Percentiles rank a stretch among this genome's conserved stretches.
Evolutionary conservation across 2,329 filamentous ascomycete genomes (phyloP).

Genomic region (Fusarium graminum): DNA sequence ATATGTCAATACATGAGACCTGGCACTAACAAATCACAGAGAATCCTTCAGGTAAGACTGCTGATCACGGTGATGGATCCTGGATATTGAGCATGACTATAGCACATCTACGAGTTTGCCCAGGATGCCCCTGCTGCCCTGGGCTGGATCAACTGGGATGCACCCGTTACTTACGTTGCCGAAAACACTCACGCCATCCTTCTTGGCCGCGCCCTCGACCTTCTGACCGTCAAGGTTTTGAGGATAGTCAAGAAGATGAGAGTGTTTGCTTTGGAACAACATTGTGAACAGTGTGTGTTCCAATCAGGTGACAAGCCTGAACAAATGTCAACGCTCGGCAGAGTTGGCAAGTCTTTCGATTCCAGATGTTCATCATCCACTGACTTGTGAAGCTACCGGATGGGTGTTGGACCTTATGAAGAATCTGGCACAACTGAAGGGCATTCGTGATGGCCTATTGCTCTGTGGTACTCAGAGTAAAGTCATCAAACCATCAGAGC

Average conservation of each 20-base stretch:
- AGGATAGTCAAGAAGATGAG: not conserved
- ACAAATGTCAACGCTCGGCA: conserved; percentile 2
- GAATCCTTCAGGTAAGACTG: not conserved
- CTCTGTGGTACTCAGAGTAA: not conserved
- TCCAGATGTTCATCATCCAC: accelerated
- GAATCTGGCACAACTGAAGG: not conserved
- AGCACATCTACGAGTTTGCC: not conserved
- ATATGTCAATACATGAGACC: not conserved
- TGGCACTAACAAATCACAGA: not conserved
- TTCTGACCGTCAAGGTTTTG: conserved; percentile 1
- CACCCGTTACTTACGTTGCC: not conserved
- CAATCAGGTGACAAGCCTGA: not conserved
- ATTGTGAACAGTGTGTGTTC: not conserved
- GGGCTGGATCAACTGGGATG: conserved; percentile 1
- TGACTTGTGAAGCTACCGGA: not conserved
- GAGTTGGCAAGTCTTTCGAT: not conserved
- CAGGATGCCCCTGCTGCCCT: not conserved
- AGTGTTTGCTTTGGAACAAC: not conserved
- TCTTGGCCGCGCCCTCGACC: not conserved
- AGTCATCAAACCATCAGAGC: not conserved
- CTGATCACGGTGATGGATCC: too few species aligned
- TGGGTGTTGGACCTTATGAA: conserved; percentile 1
- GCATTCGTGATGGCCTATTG: not conserved
- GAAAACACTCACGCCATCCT: conserved; percentile 4
- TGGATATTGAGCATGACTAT: not conserved